Percentiles rank a stretch among this genome's conserved stretches.
phyloP scores from a whole-genome alignment of 495 filamentous ascomycete species.

The Trichocladium antarcticum region DNA sequence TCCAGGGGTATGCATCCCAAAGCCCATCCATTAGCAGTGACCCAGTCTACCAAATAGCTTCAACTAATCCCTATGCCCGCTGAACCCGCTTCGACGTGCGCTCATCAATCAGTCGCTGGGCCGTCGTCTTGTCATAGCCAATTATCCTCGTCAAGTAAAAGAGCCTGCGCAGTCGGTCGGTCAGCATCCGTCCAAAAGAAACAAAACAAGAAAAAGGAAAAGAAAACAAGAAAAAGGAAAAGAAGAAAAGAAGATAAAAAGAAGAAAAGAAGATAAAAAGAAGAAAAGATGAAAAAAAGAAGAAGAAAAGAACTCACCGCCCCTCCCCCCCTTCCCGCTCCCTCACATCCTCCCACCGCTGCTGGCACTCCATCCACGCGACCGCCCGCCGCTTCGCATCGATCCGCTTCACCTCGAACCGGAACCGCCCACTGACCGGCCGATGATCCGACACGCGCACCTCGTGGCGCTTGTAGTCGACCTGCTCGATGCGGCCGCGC shows the following conservation, averaged over 20 bases:
- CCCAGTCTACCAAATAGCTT: too few species aligned
- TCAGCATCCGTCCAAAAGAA: background rate
- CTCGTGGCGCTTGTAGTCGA: conserved; percentile 81
- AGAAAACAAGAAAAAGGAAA: too few species aligned
- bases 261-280: too few species aligned
- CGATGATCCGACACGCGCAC: conserved; percentile 84
- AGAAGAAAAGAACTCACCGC: conserved; percentile 27
- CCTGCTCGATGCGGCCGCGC: conserved; percentile 67
- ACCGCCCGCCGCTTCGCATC: conserved; percentile 49
- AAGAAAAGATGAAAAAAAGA: background rate
- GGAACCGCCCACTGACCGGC: conserved; percentile 78
- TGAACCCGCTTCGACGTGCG: conserved; percentile 22
- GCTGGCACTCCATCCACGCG: conserved; percentile 59
- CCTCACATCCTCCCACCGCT: conserved; percentile 60
- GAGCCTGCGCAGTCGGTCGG: conserved; percentile 27
- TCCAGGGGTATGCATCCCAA: conserved; percentile 7
- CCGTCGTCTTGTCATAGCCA: conserved; percentile 36
- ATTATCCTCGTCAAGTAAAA: conserved; percentile 36
- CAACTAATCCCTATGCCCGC: conserved; percentile 16
- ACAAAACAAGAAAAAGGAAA: background rate
- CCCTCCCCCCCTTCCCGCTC: conserved; percentile 50
- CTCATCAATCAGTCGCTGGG: conserved; percentile 29
- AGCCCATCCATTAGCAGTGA: background rate
- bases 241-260: too few species aligned
- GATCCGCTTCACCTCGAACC: conserved; percentile 70